Percentiles rank a stretch among this genome's conserved stretches.
phyloP scores from a whole-genome alignment of 148 eudicot genomes.

The Rhododendron kiyosumense region DNA sequence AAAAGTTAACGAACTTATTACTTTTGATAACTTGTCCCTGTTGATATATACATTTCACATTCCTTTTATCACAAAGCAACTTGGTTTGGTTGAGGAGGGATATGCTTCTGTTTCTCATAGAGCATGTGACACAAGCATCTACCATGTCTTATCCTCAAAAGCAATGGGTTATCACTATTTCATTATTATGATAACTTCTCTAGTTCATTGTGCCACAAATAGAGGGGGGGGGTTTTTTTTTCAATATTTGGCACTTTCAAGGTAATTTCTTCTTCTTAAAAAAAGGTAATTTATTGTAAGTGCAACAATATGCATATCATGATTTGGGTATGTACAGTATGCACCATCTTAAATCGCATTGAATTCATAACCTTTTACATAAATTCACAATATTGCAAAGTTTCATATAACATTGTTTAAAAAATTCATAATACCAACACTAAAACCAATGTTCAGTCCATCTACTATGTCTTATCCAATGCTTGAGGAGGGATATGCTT shows the following conservation, averaged over 20 bases:
- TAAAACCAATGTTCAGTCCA: too few species aligned
- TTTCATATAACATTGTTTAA: too few species aligned
- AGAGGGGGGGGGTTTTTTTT: too few species aligned
- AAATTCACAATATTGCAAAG: too few species aligned
- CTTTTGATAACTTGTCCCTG: slow-evolving; percentile 13
- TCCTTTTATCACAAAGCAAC: slow-evolving; percentile 8
- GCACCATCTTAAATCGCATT: not conserved
- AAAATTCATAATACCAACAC: not conserved
- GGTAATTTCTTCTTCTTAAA: not conserved
- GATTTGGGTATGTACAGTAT: not conserved
- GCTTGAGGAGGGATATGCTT: not conserved
- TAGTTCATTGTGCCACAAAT: not conserved
- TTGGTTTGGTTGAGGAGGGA: not conserved
- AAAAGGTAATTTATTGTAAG: not conserved
- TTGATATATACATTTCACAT: not conserved
- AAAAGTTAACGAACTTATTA: slow-evolving; percentile 3
- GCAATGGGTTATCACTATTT: not conserved
- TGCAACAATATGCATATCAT: not conserved
- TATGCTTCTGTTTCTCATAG: not conserved
- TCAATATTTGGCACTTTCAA: not conserved
- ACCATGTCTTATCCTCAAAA: not conserved
- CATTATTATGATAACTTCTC: not conserved
- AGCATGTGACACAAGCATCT: slow-evolving; percentile 6
- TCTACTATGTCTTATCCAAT: too few species aligned
- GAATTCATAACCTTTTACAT: not conserved